phyloP scores from a whole-genome alignment of 148 eudicot genomes.

The Oxyria digyna region DNA sequence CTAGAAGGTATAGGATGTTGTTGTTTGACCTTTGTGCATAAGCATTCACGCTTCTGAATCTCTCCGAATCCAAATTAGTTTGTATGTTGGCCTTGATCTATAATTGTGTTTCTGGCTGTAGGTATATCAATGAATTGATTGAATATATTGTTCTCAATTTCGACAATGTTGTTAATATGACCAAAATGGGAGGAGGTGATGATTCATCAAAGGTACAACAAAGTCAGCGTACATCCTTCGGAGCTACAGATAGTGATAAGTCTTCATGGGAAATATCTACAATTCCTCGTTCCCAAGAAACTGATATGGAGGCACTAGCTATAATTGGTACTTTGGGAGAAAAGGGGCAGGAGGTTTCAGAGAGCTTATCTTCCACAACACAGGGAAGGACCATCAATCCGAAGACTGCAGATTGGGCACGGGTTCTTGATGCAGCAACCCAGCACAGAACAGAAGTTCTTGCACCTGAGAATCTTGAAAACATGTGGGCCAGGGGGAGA shows the following conservation, averaged over 20 bases:
- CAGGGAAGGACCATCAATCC: conserved; percentile 38
- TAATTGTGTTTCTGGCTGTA: conserved; percentile 15
- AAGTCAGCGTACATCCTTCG: conserved; percentile 25
- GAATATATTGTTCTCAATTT: conserved; percentile 55
- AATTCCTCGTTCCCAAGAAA: conserved; percentile 21
- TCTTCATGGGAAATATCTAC: conserved; percentile 15
- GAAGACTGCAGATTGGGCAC: conserved; percentile 70
- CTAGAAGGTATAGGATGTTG: not conserved
- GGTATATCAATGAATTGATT: conserved; percentile 84
- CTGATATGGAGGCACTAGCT: conserved; percentile 15
- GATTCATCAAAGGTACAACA: conserved; percentile 31
- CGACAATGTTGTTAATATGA: conserved; percentile 26
- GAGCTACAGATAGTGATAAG: conserved; percentile 19
- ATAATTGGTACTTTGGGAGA: conserved; percentile 20
- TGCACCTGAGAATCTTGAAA: conserved; percentile 94
- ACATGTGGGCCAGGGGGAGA: conserved; percentile 94
- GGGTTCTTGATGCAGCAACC: conserved; percentile 79
- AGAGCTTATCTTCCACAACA: conserved; percentile 15
- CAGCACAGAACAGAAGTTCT: conserved; percentile 94
- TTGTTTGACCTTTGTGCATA: not conserved
- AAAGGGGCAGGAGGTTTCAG: conserved; percentile 25
- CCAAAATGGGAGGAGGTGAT: conserved; percentile 28
- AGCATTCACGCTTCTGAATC: not conserved
- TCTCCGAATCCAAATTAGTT: not conserved
- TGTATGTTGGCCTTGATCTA: not conserved